These are phyloP conservation scores for Penicillium verrucosum DNA, from an alignment of 2,329 filamentous ascomycete genomes.

Conservation along the genomic window DNA sequence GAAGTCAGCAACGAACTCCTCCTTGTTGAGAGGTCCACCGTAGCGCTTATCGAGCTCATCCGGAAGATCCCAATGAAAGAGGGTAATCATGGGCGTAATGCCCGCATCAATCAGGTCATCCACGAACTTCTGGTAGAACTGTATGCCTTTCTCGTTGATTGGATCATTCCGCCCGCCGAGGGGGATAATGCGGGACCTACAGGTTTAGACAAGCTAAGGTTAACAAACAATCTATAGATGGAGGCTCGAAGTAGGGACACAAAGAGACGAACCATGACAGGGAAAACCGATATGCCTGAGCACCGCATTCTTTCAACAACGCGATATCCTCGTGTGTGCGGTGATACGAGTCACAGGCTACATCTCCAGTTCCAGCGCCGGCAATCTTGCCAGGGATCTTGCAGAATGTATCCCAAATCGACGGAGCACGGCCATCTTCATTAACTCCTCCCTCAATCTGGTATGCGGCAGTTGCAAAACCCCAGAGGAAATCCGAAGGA, in stretches of 20 bases:
- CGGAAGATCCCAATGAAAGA: constrained; percentile 87
- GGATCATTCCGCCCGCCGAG: constrained; percentile 80
- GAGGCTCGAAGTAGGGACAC: background rate
- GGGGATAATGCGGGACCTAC: constrained; percentile 70
- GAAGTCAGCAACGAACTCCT: constrained; percentile 79
- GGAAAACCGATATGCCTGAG: constrained; percentile 78
- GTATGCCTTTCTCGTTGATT: constrained; percentile 72
- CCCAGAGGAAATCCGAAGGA: constrained; percentile 71
- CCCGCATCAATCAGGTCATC: constrained; percentile 73
- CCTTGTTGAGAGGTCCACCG: constrained; percentile 73
- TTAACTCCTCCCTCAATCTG: constrained; percentile 77
- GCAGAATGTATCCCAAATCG: constrained; percentile 91
- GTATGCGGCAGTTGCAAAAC: constrained; percentile 78
- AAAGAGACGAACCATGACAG: constrained; percentile 59
- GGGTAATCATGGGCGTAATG: constrained; percentile 76
- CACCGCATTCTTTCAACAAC: constrained; percentile 70
- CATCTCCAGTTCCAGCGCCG: constrained; percentile 68
- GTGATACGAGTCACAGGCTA: constrained; percentile 86
- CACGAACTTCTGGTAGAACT: constrained; percentile 75
- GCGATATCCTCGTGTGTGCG: constrained; percentile 72
- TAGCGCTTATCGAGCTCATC: constrained; percentile 76
- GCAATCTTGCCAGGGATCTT: constrained; percentile 77
- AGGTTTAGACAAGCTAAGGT: background rate
- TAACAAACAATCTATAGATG: background rate
- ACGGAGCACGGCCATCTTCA: constrained; percentile 73